phyloP scores from a whole-genome alignment of 2,329 filamentous ascomycete genomes.

The Ophiocordyceps camponoti-saundersi region DNA sequence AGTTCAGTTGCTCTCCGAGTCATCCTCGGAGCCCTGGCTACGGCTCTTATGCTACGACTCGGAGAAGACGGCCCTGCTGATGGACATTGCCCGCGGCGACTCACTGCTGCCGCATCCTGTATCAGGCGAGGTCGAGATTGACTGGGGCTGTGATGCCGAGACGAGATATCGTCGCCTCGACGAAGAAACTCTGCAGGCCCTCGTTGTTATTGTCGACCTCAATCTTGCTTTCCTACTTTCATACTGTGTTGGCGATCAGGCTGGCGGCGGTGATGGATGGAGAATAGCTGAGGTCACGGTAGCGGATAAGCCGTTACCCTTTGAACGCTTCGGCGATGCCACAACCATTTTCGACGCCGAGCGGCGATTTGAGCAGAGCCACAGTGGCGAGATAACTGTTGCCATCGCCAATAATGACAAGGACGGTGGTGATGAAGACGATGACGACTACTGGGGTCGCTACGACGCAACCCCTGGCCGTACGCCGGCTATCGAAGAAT shows the following conservation, averaged over 20 bases:
- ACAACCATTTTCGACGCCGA: conserved; percentile 43
- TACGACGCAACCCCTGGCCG: conserved; percentile 56
- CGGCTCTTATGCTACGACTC: conserved; percentile 53
- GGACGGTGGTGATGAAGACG: conserved; percentile 39
- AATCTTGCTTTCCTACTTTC: conserved; percentile 48
- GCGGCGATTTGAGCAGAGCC: conserved; percentile 25
- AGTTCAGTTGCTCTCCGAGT: conserved; percentile 45
- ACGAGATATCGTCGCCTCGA: conserved; percentile 53
- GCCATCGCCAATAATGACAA: conserved; percentile 2
- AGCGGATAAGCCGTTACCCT: conserved; percentile 39
- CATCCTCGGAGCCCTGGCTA: conserved; percentile 52
- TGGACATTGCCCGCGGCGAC: conserved; percentile 43
- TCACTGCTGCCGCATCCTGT: conserved; percentile 64
- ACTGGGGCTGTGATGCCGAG: conserved; percentile 47
- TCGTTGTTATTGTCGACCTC: conserved; percentile 44
- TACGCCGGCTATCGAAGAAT: conserved; percentile 44
- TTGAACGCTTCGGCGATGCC: conserved; percentile 32
- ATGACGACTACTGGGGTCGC: conserved; percentile 65
- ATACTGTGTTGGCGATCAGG: conserved; percentile 50
- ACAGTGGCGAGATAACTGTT: neutral
- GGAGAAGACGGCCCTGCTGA: conserved; percentile 36
- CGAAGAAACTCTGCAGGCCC: conserved; percentile 55
- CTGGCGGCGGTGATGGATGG: conserved; percentile 49
- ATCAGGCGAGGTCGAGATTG: conserved; percentile 63
- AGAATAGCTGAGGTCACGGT: conserved; percentile 52